Conservation (phyloP, 495 filamentous ascomycete species). For the Aspergillus diversus region DNA sequence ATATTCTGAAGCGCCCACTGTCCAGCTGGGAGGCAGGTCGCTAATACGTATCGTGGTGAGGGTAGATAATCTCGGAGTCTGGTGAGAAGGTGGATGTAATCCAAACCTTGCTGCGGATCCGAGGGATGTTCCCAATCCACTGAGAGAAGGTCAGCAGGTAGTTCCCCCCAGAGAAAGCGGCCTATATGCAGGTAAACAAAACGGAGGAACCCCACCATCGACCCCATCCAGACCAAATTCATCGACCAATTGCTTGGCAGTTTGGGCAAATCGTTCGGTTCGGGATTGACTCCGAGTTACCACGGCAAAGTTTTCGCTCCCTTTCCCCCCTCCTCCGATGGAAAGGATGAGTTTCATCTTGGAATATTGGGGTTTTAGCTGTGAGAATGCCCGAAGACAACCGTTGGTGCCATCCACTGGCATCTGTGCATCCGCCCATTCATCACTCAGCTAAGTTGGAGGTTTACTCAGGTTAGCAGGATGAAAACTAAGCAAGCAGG, state of each 20-base stretch:
- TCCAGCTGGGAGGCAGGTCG: constrained; percentile 80
- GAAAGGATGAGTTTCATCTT: constrained; percentile 81
- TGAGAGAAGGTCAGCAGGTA: constrained; percentile 33
- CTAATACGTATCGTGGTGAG: constrained; percentile 71
- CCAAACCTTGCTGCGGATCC: constrained; percentile 65
- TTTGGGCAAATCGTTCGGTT: constrained; percentile 72
- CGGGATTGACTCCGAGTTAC: constrained; percentile 65
- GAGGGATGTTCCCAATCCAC: constrained; percentile 93
- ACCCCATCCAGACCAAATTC: constrained; percentile 82
- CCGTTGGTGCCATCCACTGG: constrained; percentile 78
- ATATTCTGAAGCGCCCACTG: constrained; percentile 77
- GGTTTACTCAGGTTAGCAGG: constrained; percentile 28
- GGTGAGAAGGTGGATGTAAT: constrained; percentile 74
- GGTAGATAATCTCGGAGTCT: constrained; percentile 73
- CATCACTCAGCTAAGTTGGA: constrained; percentile 73
- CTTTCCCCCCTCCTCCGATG: constrained; percentile 80
- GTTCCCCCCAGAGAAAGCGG: no score
- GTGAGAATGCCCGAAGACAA: constrained; percentile 73
- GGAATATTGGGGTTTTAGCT: constrained; percentile 74
- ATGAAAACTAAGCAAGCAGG: constrained; percentile 11
- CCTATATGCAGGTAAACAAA: no score
- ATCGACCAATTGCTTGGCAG: constrained; percentile 71
- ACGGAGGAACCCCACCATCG: constrained; percentile 62
- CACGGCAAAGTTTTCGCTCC: constrained; percentile 75
- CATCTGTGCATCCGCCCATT: constrained; percentile 81